Conservation (phyloP, 1,284 basidiomycete species). For the Salmacisia buchloeana region DNA sequence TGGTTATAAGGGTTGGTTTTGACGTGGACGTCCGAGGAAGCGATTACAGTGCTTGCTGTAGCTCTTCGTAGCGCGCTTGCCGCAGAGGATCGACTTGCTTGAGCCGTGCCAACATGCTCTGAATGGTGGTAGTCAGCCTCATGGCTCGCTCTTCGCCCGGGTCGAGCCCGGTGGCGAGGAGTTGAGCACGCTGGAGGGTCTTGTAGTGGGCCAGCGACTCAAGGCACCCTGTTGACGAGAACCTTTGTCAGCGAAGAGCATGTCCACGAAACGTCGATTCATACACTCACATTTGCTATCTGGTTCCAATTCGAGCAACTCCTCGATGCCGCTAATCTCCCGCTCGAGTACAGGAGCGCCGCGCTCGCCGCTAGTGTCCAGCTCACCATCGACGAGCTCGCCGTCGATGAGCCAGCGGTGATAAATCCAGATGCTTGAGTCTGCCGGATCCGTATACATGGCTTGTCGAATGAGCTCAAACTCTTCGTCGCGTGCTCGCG, state of each 20-base stretch:
- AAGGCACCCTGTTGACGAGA: constrained; percentile 30
- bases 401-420: constrained; percentile 85
- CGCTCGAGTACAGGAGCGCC: constrained; percentile 57
- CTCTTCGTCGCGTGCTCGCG: constrained; percentile 57
- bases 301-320: constrained; percentile 81
- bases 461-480: constrained; percentile 88
- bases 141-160: neutral
- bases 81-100: neutral
- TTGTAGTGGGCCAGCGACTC: constrained; percentile 31
- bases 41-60: neutral
- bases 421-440: constrained; percentile 97
- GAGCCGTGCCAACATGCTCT: neutral
- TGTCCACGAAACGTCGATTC: neutral
- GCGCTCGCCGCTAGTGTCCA: neutral
- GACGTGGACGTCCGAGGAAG: too few relatives aligned
- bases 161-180: neutral
- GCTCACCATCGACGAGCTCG: neutral
- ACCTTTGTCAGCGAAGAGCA: neutral
- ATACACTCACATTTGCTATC: constrained; percentile 77
- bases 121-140: neutral
- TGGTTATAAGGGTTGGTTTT: too few relatives aligned
- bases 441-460: constrained; percentile 90
- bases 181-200: constrained; percentile 7
- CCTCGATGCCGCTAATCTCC: constrained; percentile 76
- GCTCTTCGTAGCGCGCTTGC: neutral